Percentiles rank a stretch among this genome's conserved stretches.
phyloP scores from a whole-genome alignment of 768 basidiomycete species.

The Floccularia luteovirens region DNA sequence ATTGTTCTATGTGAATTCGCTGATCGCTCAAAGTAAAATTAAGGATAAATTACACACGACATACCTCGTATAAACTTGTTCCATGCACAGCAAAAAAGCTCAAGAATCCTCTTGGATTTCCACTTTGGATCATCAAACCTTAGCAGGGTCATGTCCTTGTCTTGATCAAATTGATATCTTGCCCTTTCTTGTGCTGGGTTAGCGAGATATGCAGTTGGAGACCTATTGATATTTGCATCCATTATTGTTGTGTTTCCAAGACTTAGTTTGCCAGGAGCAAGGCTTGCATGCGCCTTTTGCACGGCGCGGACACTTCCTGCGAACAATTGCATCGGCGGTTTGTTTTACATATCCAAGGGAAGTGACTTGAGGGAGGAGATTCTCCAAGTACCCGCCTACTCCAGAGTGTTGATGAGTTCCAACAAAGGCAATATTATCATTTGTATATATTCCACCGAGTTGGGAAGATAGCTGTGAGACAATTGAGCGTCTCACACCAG shows the following conservation, averaged over 20 bases:
- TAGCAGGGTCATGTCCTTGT: slow-evolving; percentile 65
- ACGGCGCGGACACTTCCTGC: slow-evolving; percentile 64
- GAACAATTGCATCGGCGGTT: slow-evolving; percentile 67
- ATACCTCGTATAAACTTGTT: slow-evolving; percentile 70
- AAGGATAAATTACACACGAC: slow-evolving; percentile 5
- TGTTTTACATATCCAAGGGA: slow-evolving; percentile 67
- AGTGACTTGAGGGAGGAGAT: slow-evolving; percentile 71
- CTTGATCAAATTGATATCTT: slow-evolving; percentile 61
- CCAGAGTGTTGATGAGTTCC: slow-evolving; percentile 74
- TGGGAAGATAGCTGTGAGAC: slow-evolving; percentile 45
- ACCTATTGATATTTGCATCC: slow-evolving; percentile 67
- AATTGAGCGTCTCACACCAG: slow-evolving; percentile 64
- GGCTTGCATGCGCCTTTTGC: slow-evolving; percentile 53
- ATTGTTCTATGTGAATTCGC: slow-evolving; percentile 49
- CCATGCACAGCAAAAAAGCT: slow-evolving; percentile 78
- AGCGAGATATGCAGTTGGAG: slow-evolving; percentile 68
- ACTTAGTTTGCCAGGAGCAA: slow-evolving; percentile 51
- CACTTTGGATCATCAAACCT: slow-evolving; percentile 53
- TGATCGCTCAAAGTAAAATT: background rate
- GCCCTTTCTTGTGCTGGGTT: slow-evolving; percentile 69
- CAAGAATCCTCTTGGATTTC: slow-evolving; percentile 56
- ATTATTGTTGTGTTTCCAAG: slow-evolving; percentile 65
- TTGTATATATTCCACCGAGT: slow-evolving; percentile 58
- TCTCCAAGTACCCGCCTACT: slow-evolving; percentile 74
- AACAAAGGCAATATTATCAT: slow-evolving; percentile 69